Evolutionary conservation across 2,329 filamentous ascomycete species (phyloP).

Genomic region (Cucurbitaria berberidis): DNA sequence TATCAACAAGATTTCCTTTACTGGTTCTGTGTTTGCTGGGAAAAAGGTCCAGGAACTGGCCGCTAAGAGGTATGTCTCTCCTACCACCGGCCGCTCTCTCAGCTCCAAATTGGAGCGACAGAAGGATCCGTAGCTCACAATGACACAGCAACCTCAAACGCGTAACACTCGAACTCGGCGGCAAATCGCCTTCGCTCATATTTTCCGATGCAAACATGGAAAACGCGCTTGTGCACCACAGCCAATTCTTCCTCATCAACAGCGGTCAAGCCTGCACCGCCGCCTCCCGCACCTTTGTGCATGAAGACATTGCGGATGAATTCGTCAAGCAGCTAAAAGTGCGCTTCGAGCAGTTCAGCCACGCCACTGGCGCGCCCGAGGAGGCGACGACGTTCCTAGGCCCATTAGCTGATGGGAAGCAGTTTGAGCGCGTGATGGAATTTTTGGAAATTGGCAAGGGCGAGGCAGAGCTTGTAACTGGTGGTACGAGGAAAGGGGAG

Average conservation of each 20-base stretch:
- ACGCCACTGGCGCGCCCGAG: conserved; percentile 19
- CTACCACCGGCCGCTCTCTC: neutral
- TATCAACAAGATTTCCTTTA: conserved; percentile 53
- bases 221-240: conserved; percentile 43
- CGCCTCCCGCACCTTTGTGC: conserved; percentile 56
- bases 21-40: conserved; percentile 47
- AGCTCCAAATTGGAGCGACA: neutral
- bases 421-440: conserved; percentile 34
- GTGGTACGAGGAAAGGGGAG: conserved; percentile 31
- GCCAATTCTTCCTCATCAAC: conserved; percentile 54
- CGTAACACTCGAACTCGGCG: conserved; percentile 55
- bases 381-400: conserved; percentile 31
- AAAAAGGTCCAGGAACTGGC: conserved; percentile 50
- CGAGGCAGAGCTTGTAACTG: conserved; percentile 35
- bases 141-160: conserved; percentile 51
- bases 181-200: conserved; percentile 54
- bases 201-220: conserved; percentile 57
- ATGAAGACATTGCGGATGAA: conserved; percentile 35
- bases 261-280: conserved; percentile 65
- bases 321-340: conserved; percentile 38
- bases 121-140: neutral
- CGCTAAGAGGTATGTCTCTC: conserved; percentile 32
- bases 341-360: conserved; percentile 28
- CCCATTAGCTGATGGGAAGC: conserved; percentile 36
- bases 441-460: conserved; percentile 34